A percentile compares a stretch with the other conserved stretches of the same genome.
Evolutionary conservation across 345 rosid genomes (phyloP).

Genomic region (Sisymbrium irio): DNA sequence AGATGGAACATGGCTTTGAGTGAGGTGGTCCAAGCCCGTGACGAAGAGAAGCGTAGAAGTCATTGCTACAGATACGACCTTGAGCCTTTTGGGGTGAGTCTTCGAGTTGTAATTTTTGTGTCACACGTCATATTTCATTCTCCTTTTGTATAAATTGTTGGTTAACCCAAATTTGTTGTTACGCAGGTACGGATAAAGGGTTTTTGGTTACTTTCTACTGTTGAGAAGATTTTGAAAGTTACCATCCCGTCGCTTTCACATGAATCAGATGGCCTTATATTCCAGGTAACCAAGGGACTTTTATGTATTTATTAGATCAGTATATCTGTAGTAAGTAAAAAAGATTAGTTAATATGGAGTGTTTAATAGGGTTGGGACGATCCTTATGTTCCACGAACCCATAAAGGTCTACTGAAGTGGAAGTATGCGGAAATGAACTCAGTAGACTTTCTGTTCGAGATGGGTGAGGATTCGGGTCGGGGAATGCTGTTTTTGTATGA

Average conservation of each 20-base stretch:
- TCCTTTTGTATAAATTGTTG: not conserved
- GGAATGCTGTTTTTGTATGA: slow-evolving; percentile 55
- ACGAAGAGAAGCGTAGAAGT: slow-evolving; percentile 52
- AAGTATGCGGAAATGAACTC: slow-evolving; percentile 94
- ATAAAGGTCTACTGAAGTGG: slow-evolving; percentile 97
- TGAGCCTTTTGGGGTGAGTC: slow-evolving; percentile 92
- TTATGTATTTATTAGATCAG: not conserved
- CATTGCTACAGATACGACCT: slow-evolving; percentile 80
- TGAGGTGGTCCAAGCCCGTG: slow-evolving; percentile 79
- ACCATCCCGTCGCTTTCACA: slow-evolving; percentile 86
- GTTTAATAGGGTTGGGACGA: slow-evolving; percentile 93
- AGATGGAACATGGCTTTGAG: slow-evolving; percentile 71
- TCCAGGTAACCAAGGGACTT: slow-evolving; percentile 57
- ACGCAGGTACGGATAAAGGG: slow-evolving; percentile 85
- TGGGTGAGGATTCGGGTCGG: slow-evolving; percentile 39
- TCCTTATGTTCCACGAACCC: slow-evolving; percentile 90
- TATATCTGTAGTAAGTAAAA: not conserved
- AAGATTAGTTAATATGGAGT: not conserved
- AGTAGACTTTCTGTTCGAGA: slow-evolving; percentile 90
- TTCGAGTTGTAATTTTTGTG: no score
- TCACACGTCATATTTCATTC: not conserved
- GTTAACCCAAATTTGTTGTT: not conserved
- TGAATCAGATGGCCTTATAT: slow-evolving; percentile 96
- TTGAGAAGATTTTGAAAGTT: slow-evolving; percentile 67
- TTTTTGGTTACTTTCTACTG: slow-evolving; percentile 90